Evolutionary conservation across 176 grass and related monocot species (phyloP), one percentile per base, ranked within the genome.

Genomic region (Chrysopogon serrulatus): DNA sequence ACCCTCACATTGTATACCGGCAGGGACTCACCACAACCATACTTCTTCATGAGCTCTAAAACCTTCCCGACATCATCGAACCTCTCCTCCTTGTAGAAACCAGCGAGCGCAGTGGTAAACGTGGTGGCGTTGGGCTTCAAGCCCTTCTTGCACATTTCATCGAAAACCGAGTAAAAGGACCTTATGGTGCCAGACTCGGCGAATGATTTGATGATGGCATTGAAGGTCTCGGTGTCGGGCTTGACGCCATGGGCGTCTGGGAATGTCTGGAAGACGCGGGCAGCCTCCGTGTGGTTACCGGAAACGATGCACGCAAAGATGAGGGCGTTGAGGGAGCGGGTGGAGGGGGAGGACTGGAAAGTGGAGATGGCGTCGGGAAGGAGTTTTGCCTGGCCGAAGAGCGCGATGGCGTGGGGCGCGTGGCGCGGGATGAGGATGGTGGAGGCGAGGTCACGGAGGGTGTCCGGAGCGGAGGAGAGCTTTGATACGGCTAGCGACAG

Each of bases 151-250:
- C 84, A 71, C 96, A 98, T 98, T 82, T 98, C 89, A 10, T 95
- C 93, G 3, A 98, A 82, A 73, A 98, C 65, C 13, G 93, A 98
- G 79, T 89, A 95, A 87, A 98, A 93, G 10, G 96, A 98, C 28
- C 91, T 80, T 36, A 78, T 91, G 45, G 89, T 93, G 37, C 91
- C 93, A 0, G 91, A 95, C 82, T 95, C 96, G 4, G 82, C 77
- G 45, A 98, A 98, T 60, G 96, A 90, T 70, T 95, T 88, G 42
- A 98, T 90, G 19, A 98, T 84, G 63, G 77, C 5, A 64, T 98
- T 93, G 87, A 88, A 98, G 26, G 96, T 95, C 35, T 90, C 75
- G 11, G 83, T 53, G 78, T 98, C 12, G 33, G 89, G 85, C 61
- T 82, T 83, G 61, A 98, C 62, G 44, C 49, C 67, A 47, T 98